These are phyloP conservation scores for Trichoderma orchidacearum DNA, from an alignment of 495 filamentous ascomycete species.

Conservation along the genomic window DNA sequence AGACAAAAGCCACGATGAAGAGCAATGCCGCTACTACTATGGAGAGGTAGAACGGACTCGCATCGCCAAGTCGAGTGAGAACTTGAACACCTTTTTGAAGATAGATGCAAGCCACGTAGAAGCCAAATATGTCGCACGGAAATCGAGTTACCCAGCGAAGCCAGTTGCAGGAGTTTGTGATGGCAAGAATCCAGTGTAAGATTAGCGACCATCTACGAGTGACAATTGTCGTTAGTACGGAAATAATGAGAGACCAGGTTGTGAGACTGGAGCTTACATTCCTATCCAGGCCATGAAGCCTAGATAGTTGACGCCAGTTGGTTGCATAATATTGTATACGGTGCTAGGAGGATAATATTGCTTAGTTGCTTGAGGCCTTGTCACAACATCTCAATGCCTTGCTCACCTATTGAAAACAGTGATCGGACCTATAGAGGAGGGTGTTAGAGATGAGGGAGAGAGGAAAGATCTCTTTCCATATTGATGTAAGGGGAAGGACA, in stretches of 20 bases:
- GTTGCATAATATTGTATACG: constrained; percentile 67
- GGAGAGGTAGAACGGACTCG: constrained; percentile 56
- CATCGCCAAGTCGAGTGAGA: constrained; percentile 40
- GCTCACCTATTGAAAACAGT: constrained; percentile 69
- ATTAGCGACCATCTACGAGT: constrained; percentile 57
- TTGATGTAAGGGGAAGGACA: not conserved
- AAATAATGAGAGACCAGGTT: not conserved
- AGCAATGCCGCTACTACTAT: constrained; percentile 62
- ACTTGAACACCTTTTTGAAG: constrained; percentile 77
- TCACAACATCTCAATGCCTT: not conserved
- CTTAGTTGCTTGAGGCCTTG: constrained; percentile 2
- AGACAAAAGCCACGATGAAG: constrained; percentile 55
- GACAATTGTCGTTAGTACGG: not conserved
- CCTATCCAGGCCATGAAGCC: constrained; percentile 81
- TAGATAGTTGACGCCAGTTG: constrained; percentile 56
- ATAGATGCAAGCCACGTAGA: constrained; percentile 81
- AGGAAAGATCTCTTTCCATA: too few species aligned
- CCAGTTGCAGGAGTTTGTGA: constrained; percentile 70
- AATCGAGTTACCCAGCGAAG: constrained; percentile 73
- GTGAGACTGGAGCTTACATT: constrained; percentile 33
- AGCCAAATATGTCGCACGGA: constrained; percentile 77
- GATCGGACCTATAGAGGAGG: constrained; percentile 46
- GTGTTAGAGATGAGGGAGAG: not conserved
- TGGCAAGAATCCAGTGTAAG: constrained; percentile 67
- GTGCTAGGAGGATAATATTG: constrained; percentile 31